A percentile compares a stretch with the other conserved stretches of the same genome.
These are phyloP conservation scores for Ceratocystis papillata DNA, from an alignment of 2,329 filamentous ascomycete species.

Conservation along the genomic window DNA sequence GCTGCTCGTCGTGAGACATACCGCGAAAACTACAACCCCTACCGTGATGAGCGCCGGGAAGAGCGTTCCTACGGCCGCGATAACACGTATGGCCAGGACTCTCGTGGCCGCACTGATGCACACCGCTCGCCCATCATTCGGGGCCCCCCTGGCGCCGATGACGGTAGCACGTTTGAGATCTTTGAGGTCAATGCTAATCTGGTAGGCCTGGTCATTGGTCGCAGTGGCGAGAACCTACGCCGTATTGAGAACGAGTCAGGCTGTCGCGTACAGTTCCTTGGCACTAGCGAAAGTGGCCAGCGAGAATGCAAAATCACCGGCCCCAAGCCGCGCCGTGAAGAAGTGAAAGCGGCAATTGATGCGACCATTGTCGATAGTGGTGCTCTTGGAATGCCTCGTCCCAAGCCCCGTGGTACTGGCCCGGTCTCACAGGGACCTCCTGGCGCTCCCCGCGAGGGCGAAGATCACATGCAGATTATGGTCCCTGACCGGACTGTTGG, in stretches of 20 bases:
- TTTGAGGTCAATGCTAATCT: constrained; percentile 79
- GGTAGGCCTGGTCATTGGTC: constrained; percentile 81
- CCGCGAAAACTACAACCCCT: constrained; percentile 69
- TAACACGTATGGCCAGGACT: constrained; percentile 32
- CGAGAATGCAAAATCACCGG: constrained; percentile 82
- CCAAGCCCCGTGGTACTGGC: constrained; percentile 12
- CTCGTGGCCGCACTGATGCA: constrained; percentile 49
- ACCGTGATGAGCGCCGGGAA: constrained; percentile 72
- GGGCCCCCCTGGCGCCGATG: constrained; percentile 44
- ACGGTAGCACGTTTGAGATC: constrained; percentile 55
- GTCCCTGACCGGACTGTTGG: constrained; percentile 88
- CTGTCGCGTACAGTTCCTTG: constrained; percentile 79
- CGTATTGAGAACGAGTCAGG: constrained; percentile 73
- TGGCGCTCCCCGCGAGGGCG: constrained; percentile 51
- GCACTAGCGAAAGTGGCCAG: constrained; percentile 61
- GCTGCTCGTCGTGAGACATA: constrained; percentile 55
- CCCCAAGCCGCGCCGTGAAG: constrained; percentile 56
- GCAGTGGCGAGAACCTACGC: constrained; percentile 78
- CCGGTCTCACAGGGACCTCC: background rate
- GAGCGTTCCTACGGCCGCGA: constrained; percentile 46
- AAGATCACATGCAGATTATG: constrained; percentile 86
- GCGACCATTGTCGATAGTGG: constrained; percentile 40
- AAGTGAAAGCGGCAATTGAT: constrained; percentile 74
- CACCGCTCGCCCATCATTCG: constrained; percentile 58
- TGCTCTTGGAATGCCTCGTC: constrained; percentile 40